Base-by-base conservation (phyloP, 2,329 filamentous ascomycete species). In the Colletotrichum scovillei region DNA sequence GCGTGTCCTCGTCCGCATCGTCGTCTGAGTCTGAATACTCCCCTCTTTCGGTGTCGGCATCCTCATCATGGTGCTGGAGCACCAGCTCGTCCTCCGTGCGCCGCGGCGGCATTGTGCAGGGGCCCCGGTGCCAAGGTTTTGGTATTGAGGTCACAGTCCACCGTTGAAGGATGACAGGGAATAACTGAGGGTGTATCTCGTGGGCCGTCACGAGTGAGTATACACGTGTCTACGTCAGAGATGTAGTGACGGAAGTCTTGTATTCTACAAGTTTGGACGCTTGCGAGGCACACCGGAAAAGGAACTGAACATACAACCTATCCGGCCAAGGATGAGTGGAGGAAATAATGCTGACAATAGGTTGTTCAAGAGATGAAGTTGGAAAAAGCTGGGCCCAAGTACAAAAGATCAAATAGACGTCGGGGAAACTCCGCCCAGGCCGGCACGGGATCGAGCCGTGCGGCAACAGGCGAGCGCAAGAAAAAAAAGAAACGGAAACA, bases 21-120 rank as follows among this genome's bases (percentile, higher is more conserved):
- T 59, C 32, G 6, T 63, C 66, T 9, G 53, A 64, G 24, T 60
- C 55, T 0, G 32, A 30, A 11, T 63, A 19, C 4, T 32, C 65
- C 32, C 55, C 62, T 28, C 63, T 38, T 49, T 72, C 69, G 26
- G 62, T 49, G 38, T 73, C 67, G 2, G 71, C 62, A 14, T 73
- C 71, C 26, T 70, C 62, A 24, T 59, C 67, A 6, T 59, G 60
- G 11, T 52, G 56, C 28, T 70, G 71, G 19, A 32, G 60, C 60
- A 49, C 56, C 60, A 67, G 60, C 28, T 57, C 60, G 7, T 70
- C 55, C 8, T 73, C 67, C 2, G 35, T 42, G 35, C 9, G 60
- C 35, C 59, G 35, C 46, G 67, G 30, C 19, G 53, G 22, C 63
- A 65, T 65, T 22, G 22, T 49, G 42, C n/a, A 2, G 42, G 52